phyloP scores from a whole-genome alignment of 2,329 filamentous ascomycete species.

The Diaporthe australafricana region DNA sequence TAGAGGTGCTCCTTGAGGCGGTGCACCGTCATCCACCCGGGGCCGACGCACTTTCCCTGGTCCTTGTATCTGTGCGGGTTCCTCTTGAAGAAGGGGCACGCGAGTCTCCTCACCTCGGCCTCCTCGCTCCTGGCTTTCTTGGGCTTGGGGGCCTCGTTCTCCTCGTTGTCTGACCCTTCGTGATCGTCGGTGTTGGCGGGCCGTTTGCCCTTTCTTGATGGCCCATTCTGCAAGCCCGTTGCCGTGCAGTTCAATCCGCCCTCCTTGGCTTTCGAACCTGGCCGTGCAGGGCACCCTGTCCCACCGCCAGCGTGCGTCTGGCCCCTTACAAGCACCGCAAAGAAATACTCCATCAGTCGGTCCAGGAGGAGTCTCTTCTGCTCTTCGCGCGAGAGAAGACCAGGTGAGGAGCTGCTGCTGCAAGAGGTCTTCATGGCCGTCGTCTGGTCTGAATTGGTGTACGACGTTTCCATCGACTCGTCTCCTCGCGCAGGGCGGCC shows the following conservation, averaged over 20 bases:
- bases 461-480: conserved; percentile 19
- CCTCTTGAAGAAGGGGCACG: conserved; percentile 39
- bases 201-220: conserved; percentile 10
- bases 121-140: conserved; percentile 32
- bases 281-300: neutral
- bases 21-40: conserved; percentile 37
- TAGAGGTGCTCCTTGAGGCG: conserved; percentile 40
- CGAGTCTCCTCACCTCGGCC: conserved; percentile 31
- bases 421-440: conserved; percentile 1
- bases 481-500: neutral
- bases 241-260: neutral
- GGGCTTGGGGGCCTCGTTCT: neutral
- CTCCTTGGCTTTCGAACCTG: neutral
- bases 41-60: conserved; percentile 37
- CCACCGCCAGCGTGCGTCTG: neutral
- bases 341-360: conserved; percentile 37
- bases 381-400: conserved; percentile 13
- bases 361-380: conserved; percentile 33
- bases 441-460: neutral
- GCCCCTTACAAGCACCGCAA: conserved; percentile 11
- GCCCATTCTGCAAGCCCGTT: neutral
- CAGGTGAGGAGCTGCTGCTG: neutral
- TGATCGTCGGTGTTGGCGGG: conserved; percentile 5
- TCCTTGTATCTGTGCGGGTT: conserved; percentile 34
- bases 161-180: conserved; percentile 8